A percentile compares a stretch with the other conserved stretches of the same genome.
Evolutionary conservation across 179 eudicot genomes (phyloP).

Genomic region (Carnegiea gigantea): DNA sequence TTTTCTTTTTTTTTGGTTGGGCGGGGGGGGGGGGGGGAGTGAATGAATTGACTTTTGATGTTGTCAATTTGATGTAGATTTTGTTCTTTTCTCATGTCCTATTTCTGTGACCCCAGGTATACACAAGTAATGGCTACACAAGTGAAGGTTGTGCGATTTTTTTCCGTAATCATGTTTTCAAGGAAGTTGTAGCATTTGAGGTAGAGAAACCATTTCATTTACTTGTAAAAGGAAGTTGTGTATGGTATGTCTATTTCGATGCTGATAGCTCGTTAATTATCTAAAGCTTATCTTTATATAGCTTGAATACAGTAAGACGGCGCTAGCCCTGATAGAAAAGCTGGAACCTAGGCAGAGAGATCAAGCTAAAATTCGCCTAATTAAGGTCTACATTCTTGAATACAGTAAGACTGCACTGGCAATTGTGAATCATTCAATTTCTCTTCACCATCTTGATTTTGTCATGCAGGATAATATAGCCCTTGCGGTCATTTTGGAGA

Average conservation of each 20-base stretch:
- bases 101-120: conserved; percentile 22
- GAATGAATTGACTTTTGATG: not conserved
- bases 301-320: conserved; percentile 37
- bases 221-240: not conserved
- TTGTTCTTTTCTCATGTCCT: conserved; percentile 9
- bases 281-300: conserved; percentile 16
- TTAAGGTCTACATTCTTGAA: conserved; percentile 22
- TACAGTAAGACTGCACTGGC: not conserved
- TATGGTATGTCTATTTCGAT: not conserved
- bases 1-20: not conserved
- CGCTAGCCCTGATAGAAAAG: conserved; percentile 28
- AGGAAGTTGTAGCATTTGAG: conserved; percentile 32
- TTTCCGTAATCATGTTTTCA: conserved; percentile 31
- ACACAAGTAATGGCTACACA: conserved; percentile 31
- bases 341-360: conserved; percentile 29
- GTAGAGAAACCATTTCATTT: conserved; percentile 16
- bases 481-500: conserved; percentile 32
- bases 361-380: conserved; percentile 33
- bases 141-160: conserved; percentile 46
- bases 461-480: conserved; percentile 36
- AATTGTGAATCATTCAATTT: not conserved
- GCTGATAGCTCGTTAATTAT: not conserved
- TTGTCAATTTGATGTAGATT: not conserved
- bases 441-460: not conserved
- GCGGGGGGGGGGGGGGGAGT: not conserved